Percentiles rank a stretch among this genome's conserved stretches.
phyloP scores from a whole-genome alignment of 768 basidiomycete species.

The Xerocomus spinulosus region DNA sequence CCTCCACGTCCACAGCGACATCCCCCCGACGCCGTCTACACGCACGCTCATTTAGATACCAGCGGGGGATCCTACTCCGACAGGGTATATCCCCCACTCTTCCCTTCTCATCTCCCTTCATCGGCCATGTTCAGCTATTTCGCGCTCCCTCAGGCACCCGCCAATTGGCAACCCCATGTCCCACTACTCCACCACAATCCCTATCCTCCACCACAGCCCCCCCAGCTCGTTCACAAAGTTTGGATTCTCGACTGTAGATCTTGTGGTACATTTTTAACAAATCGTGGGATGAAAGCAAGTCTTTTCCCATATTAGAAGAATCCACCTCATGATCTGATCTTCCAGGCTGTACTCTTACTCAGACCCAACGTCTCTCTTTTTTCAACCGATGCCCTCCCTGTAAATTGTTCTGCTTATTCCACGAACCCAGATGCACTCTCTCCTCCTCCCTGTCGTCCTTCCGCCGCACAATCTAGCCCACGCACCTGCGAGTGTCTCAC shows the following conservation, averaged over 20 bases:
- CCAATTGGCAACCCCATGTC: slow-evolving; percentile 32
- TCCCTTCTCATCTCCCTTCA: slow-evolving; percentile 12
- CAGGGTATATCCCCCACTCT: slow-evolving; percentile 10
- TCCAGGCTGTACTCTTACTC: slow-evolving; percentile 76
- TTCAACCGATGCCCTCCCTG: slow-evolving; percentile 75
- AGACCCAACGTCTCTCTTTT: slow-evolving; percentile 78
- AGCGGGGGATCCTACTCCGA: slow-evolving; percentile 11
- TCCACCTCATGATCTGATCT: slow-evolving; percentile 3
- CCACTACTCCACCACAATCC: slow-evolving; percentile 38
- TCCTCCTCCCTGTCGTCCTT: slow-evolving; percentile 36
- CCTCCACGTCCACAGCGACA: slow-evolving; percentile 16
- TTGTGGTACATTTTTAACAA: slow-evolving; percentile 72
- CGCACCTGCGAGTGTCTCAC: slow-evolving; percentile 86
- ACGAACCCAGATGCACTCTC: slow-evolving; percentile 42
- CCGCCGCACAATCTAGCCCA: slow-evolving; percentile 26
- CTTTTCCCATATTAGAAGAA: background rate
- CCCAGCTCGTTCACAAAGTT: slow-evolving; percentile 59
- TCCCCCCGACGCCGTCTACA: slow-evolving; percentile 13
- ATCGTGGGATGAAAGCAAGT: slow-evolving; percentile 79
- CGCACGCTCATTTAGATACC: slow-evolving; percentile 26
- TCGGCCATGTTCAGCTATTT: slow-evolving; percentile 29
- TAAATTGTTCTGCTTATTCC: slow-evolving; percentile 68
- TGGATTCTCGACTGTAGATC: slow-evolving; percentile 77
- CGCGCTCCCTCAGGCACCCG: slow-evolving; percentile 10
- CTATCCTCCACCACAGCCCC: slow-evolving; percentile 39